Conservation (phyloP, 2,329 filamentous ascomycete genomes). For the Pseudogymnoascus sp. region DNA sequence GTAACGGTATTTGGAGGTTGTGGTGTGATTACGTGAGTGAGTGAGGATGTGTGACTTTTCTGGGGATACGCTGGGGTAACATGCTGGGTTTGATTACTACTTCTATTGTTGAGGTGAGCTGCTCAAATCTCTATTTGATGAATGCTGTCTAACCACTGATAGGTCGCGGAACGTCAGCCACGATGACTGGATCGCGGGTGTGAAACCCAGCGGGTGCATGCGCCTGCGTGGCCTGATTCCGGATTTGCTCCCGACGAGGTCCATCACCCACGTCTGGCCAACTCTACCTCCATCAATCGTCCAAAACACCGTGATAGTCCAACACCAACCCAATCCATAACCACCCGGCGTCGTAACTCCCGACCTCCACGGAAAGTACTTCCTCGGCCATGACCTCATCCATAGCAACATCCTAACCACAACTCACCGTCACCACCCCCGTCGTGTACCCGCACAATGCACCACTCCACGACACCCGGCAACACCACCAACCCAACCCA, state of each 20-base stretch:
- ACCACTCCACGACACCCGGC: background rate
- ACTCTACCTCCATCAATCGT: too few species aligned
- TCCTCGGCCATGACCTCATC: too few species aligned
- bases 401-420: too few species aligned
- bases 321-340: background rate
- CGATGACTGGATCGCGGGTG: background rate
- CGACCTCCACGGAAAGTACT: too few species aligned
- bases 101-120: background rate
- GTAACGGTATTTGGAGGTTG: background rate
- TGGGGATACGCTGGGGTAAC: background rate
- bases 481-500: background rate
- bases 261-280: too few species aligned
- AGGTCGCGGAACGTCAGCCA: background rate
- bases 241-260: background rate
- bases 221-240: background rate
- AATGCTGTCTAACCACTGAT: background rate
- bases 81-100: background rate
- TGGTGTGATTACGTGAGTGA: conserved; percentile 1
- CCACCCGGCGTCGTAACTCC: too few species aligned
- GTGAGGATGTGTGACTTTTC: background rate
- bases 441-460: background rate
- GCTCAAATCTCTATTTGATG: background rate
- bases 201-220: background rate
- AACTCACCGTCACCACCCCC: background rate
- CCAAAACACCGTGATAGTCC: too few species aligned